phyloP scores from a whole-genome alignment of 257 asterid species.

The Voacanga thouarsii region DNA sequence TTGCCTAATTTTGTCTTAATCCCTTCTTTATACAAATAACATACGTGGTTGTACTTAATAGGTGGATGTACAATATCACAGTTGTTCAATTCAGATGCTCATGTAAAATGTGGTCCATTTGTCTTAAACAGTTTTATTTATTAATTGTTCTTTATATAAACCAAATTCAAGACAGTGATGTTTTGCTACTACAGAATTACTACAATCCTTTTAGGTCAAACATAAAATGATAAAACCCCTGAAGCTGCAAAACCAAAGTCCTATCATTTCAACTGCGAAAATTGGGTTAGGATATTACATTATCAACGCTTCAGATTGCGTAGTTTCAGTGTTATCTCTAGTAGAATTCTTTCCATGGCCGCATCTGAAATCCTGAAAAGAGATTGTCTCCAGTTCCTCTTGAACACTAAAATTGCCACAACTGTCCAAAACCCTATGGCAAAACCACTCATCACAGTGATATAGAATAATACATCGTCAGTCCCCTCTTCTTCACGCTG shows the following conservation, averaged over 20 bases:
- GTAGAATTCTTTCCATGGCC: no score
- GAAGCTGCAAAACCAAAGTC: background rate
- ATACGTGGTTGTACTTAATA: background rate
- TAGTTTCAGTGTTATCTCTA: no score
- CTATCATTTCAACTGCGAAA: background rate
- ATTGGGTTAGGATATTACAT: background rate
- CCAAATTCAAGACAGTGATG: no score
- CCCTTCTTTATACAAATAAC: background rate
- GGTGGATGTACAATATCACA: background rate
- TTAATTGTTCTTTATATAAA: background rate
- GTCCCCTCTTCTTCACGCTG: background rate
- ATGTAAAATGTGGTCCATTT: background rate
- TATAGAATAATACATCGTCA: background rate
- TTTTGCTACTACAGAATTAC: background rate
- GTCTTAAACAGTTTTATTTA: background rate
- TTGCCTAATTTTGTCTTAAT: background rate
- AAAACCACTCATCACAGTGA: background rate
- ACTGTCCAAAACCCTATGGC: background rate
- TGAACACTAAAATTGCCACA: background rate
- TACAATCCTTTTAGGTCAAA: background rate
- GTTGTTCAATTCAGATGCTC: background rate
- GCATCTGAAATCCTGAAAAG: no score
- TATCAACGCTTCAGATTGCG: background rate
- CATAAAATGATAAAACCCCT: background rate
- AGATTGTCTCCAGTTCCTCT: background rate